A percentile compares a stretch with the other conserved stretches of the same genome.
These are phyloP conservation scores for Trichophyton mentagrophytes DNA, from an alignment of 2,329 filamentous ascomycete genomes.

Conservation along the genomic window DNA sequence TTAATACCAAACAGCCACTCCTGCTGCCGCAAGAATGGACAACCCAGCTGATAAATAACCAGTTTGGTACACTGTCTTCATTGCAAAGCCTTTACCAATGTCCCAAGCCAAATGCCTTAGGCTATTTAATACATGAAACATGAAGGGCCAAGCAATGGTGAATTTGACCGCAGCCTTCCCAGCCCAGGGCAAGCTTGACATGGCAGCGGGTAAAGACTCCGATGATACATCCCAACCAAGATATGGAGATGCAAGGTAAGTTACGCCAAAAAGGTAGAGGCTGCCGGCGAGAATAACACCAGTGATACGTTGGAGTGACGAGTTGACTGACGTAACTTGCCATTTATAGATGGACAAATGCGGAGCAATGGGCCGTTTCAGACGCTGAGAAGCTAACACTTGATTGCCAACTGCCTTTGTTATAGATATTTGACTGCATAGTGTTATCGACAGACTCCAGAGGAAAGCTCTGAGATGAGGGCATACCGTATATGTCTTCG, in stretches of 20 bases:
- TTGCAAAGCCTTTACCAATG: too few species aligned
- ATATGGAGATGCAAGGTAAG: slow-evolving; percentile 67
- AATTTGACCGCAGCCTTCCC: slow-evolving; percentile 49
- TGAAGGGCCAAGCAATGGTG: slow-evolving; percentile 49
- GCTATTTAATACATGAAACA: slow-evolving; percentile 40
- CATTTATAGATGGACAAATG: slow-evolving; percentile 76
- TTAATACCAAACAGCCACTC: too few species aligned
- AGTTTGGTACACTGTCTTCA: slow-evolving; percentile 3
- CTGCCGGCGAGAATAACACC: slow-evolving; percentile 57
- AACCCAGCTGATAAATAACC: too few species aligned
- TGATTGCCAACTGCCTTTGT: slow-evolving; percentile 5
- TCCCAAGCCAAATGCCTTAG: too few species aligned
- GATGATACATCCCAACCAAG: slow-evolving; percentile 58
- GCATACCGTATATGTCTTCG: neutral
- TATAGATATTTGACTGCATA: neutral
- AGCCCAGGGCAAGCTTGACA: slow-evolving; percentile 46
- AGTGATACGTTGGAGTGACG: slow-evolving; percentile 68
- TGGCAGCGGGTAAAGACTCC: slow-evolving; percentile 48
- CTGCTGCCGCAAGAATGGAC: too few species aligned
- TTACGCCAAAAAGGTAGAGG: slow-evolving; percentile 66
- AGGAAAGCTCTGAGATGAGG: neutral
- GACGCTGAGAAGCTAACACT: slow-evolving; percentile 67
- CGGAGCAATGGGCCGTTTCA: slow-evolving; percentile 66
- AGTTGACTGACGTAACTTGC: slow-evolving; percentile 70
- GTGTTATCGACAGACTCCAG: neutral